These are phyloP conservation scores for Salinomyces thailandicus DNA, from an alignment of 2,329 filamentous ascomycete genomes.

Conservation along the genomic window DNA sequence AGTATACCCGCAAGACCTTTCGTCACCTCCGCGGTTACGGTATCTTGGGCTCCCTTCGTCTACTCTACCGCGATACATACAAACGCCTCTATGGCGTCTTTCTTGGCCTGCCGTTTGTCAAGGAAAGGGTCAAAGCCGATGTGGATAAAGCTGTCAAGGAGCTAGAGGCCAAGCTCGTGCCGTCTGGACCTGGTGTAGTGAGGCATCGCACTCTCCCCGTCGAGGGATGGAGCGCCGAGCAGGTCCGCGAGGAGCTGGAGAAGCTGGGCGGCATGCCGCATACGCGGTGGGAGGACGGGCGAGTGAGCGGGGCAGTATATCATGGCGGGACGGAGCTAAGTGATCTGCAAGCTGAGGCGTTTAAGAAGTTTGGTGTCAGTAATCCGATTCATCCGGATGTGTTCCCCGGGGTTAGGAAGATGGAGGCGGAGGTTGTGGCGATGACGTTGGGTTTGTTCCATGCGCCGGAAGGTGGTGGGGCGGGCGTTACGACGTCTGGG, in stretches of 20 bases:
- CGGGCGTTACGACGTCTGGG: slow-evolving; percentile 81
- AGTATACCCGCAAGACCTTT: slow-evolving; percentile 68
- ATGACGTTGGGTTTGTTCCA: slow-evolving; percentile 80
- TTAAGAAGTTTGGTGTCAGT: slow-evolving; percentile 84
- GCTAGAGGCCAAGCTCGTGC: slow-evolving; percentile 73
- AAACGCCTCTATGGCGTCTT: slow-evolving; percentile 75
- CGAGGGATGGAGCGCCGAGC: slow-evolving; percentile 71
- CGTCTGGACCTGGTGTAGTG: slow-evolving; percentile 57
- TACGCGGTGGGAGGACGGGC: slow-evolving; percentile 92
- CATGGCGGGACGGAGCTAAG: slow-evolving; percentile 78
- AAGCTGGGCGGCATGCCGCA: slow-evolving; percentile 78
- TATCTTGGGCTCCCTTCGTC: slow-evolving; percentile 63
- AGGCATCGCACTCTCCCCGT: slow-evolving; percentile 69
- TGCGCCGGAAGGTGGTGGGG: slow-evolving; percentile 63
- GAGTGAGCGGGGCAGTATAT: slow-evolving; percentile 90
- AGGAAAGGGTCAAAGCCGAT: slow-evolving; percentile 73
- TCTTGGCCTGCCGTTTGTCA: slow-evolving; percentile 75
- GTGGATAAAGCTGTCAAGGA: slow-evolving; percentile 70
- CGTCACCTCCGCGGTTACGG: slow-evolving; percentile 86
- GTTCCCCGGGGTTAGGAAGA: slow-evolving; percentile 94
- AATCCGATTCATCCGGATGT: slow-evolving; percentile 98
- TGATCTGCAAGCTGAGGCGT: slow-evolving; percentile 81
- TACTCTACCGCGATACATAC: slow-evolving; percentile 61
- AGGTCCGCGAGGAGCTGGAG: slow-evolving; percentile 67
- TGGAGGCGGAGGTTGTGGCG: slow-evolving; percentile 95